Evolutionary conservation across 768 basidiomycete genomes (phyloP).

Genomic region (Albatrellus ellisii): DNA sequence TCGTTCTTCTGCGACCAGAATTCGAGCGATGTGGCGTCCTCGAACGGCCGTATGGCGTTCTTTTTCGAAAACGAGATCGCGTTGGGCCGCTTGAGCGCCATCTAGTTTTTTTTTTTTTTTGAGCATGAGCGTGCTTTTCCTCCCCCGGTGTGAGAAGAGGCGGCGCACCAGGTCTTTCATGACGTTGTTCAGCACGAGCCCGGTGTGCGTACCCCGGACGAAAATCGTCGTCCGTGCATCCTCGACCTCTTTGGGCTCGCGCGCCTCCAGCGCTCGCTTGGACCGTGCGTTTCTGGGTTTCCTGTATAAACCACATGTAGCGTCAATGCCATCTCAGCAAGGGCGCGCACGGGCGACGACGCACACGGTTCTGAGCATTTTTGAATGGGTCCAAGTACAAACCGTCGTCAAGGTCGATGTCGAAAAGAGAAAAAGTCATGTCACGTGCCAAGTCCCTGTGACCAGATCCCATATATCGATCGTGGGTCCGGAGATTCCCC

Average conservation of each 20-base stretch:
- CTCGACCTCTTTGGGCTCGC: conserved; percentile 84
- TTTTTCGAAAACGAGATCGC: conserved; percentile 91
- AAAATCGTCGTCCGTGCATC: conserved; percentile 82
- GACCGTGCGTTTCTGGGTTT: conserved; percentile 96
- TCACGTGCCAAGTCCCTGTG: no score
- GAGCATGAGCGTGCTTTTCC: background rate
- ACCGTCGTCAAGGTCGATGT: no score
- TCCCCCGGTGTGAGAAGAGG: no score
- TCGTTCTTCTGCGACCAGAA: conserved; percentile 96
- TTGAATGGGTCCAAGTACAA: no score
- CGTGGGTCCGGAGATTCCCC: no score
- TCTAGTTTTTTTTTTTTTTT: no score
- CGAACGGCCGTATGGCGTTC: conserved; percentile 85
- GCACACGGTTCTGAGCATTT: no score
- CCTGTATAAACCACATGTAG: conserved; percentile 24
- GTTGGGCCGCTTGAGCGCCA: conserved; percentile 86
- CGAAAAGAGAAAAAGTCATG: no score
- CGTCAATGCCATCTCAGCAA: no score
- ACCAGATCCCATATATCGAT: no score
- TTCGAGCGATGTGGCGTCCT: conserved; percentile 67
- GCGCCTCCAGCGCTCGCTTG: conserved; percentile 77
- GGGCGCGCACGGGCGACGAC: no score
- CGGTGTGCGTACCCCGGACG: conserved; percentile 78
- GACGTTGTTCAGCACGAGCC: conserved; percentile 62
- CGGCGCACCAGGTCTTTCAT: conserved; percentile 81